A percentile compares a stretch with the other conserved stretches of the same genome.
Conservation (phyloP, 495 filamentous ascomycete genomes). For the Podospora appendiculata region DNA sequence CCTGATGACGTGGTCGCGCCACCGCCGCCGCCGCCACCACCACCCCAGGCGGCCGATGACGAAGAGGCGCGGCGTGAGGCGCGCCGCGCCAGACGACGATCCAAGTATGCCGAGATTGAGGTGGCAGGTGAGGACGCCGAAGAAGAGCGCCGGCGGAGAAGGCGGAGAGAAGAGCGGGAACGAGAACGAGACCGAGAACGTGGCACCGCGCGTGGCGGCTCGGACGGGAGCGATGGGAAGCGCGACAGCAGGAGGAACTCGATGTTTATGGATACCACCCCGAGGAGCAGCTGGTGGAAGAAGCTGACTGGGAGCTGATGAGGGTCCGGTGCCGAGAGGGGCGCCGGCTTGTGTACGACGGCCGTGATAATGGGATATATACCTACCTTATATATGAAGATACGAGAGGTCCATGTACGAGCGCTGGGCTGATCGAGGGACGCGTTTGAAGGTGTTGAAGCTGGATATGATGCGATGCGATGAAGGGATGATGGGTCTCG, state of each 20-base stretch:
- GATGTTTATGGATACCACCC: constrained; percentile 35
- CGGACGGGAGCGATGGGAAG: constrained; percentile 37
- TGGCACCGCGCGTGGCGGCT: constrained; percentile 13
- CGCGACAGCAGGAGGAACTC: constrained; percentile 28
- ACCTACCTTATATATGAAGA: too few relatives aligned
- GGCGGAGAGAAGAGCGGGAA: constrained; percentile 37
- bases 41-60: constrained; percentile 23
- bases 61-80: constrained; percentile 37
- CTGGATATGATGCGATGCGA: too few relatives aligned
- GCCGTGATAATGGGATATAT: too few relatives aligned
- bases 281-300: constrained; percentile 49
- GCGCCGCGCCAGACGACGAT: constrained; percentile 30
- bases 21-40: constrained; percentile 7
- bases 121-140: constrained; percentile 9
- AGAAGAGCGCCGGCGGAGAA: constrained; percentile 39
- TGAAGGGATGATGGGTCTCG: too few relatives aligned
- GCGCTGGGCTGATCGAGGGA: too few relatives aligned
- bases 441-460: too few relatives aligned
- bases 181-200: constrained; percentile 11
- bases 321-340: neutral
- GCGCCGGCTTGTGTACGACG: too few relatives aligned
- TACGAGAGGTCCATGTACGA: too few relatives aligned
- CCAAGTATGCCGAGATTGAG: constrained; percentile 33
- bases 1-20: constrained; percentile 14
- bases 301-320: constrained; percentile 22